phyloP scores from a whole-genome alignment of 768 basidiomycete species.

The Russula griseocarnosa region DNA sequence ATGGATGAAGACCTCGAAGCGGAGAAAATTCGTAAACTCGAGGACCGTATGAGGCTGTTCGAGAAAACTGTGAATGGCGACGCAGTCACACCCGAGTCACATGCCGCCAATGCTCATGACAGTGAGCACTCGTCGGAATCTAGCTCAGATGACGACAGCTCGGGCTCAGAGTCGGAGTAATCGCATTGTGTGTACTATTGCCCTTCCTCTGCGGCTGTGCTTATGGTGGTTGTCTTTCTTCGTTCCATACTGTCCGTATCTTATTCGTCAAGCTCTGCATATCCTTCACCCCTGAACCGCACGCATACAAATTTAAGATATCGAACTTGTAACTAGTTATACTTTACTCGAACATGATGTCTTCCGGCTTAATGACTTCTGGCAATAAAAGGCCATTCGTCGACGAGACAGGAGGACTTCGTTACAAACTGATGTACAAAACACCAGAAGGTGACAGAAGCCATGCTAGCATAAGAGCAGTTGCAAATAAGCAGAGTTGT shows the following conservation, averaged over 20 bases:
- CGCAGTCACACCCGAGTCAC: constrained; percentile 35
- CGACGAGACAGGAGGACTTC: background rate
- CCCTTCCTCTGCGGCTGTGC: background rate
- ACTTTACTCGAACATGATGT: constrained; percentile 30
- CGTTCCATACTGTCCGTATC: constrained; percentile 24
- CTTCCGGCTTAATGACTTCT: constrained; percentile 22
- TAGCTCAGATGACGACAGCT: constrained; percentile 74
- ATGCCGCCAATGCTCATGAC: constrained; percentile 44
- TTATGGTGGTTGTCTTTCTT: constrained; percentile 21
- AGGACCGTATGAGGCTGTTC: constrained; percentile 83
- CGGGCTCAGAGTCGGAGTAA: constrained; percentile 82
- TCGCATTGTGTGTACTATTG: background rate
- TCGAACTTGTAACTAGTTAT: constrained; percentile 32
- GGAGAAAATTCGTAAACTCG: constrained; percentile 88
- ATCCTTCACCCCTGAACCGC: constrained; percentile 27
- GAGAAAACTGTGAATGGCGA: constrained; percentile 46
- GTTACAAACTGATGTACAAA: background rate
- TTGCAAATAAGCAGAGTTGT: background rate
- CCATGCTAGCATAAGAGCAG: background rate
- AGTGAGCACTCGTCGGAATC: constrained; percentile 80
- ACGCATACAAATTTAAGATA: constrained; percentile 36
- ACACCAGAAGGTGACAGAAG: background rate
- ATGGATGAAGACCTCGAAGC: constrained; percentile 97
- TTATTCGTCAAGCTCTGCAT: constrained; percentile 30
- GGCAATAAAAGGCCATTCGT: background rate